Conservation (phyloP, 148 eudicot species). For the Vaccinium vitisidaea region DNA sequence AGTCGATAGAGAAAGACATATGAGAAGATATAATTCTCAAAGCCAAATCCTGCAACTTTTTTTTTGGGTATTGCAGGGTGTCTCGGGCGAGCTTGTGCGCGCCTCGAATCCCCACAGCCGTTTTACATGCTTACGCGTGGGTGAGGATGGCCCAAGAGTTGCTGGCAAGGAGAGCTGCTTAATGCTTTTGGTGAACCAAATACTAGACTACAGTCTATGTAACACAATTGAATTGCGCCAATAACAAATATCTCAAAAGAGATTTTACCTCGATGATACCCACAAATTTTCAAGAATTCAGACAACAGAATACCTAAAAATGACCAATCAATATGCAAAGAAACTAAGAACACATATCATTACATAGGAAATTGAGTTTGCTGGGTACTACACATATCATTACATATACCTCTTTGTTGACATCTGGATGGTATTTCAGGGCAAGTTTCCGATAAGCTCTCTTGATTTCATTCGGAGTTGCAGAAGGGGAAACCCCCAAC, state of each 20-base stretch:
- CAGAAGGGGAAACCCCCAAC: slow-evolving; percentile 77
- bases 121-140: too few species aligned
- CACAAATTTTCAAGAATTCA: neutral
- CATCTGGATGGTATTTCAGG: slow-evolving; percentile 95
- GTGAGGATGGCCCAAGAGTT: too few species aligned
- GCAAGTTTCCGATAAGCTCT: slow-evolving; percentile 97
- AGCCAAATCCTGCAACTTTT: neutral
- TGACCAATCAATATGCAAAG: neutral
- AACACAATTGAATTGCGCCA: neutral
- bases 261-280: neutral
- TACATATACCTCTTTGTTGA: slow-evolving; percentile 80
- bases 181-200: neutral
- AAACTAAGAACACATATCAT: neutral
- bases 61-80: too few species aligned
- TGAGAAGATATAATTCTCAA: neutral
- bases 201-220: neutral
- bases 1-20: neutral
- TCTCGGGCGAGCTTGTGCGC: too few species aligned
- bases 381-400: neutral
- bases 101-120: too few species aligned
- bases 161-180: too few species aligned
- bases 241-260: neutral
- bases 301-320: neutral
- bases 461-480: slow-evolving; percentile 70
- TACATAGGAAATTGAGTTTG: neutral